These are phyloP conservation scores for Leccinum rimulosum DNA, from an alignment of 768 basidiomycete species.

Conservation along the genomic window DNA sequence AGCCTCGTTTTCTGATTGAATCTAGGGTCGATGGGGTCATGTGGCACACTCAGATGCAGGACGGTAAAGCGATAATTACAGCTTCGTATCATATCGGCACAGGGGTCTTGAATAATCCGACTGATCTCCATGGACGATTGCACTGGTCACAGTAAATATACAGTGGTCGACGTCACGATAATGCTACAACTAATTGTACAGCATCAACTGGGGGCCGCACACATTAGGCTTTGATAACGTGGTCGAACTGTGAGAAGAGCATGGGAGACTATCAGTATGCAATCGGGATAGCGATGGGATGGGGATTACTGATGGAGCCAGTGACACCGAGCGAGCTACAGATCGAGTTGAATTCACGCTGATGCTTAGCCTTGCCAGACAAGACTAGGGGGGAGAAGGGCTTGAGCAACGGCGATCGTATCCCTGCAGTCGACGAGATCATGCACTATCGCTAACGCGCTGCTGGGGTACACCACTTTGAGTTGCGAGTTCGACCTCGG, in stretches of 20 bases:
- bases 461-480: slow-evolving; percentile 41
- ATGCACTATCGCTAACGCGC: slow-evolving; percentile 55
- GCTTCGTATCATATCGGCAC: background rate
- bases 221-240: background rate
- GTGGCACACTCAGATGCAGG: no score
- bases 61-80: no score
- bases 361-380: slow-evolving; percentile 39
- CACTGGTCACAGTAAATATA: background rate
- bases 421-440: background rate
- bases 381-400: slow-evolving; percentile 41
- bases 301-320: slow-evolving; percentile 26
- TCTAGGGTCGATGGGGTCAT: no score
- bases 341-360: slow-evolving; percentile 48
- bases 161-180: background rate
- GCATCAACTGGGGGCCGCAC: background rate
- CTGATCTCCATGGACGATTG: background rate
- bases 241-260: background rate
- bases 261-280: background rate
- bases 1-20: no score
- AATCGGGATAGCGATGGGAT: background rate
- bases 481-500: slow-evolving; percentile 39
- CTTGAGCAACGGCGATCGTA: background rate
- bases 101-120: background rate
- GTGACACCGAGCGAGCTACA: slow-evolving; percentile 43
- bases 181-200: slow-evolving; percentile 15